A percentile compares a stretch with the other conserved stretches of the same genome.
Conservation (phyloP, 345 rosid genomes). For the Gossypium ekmanianum region DNA sequence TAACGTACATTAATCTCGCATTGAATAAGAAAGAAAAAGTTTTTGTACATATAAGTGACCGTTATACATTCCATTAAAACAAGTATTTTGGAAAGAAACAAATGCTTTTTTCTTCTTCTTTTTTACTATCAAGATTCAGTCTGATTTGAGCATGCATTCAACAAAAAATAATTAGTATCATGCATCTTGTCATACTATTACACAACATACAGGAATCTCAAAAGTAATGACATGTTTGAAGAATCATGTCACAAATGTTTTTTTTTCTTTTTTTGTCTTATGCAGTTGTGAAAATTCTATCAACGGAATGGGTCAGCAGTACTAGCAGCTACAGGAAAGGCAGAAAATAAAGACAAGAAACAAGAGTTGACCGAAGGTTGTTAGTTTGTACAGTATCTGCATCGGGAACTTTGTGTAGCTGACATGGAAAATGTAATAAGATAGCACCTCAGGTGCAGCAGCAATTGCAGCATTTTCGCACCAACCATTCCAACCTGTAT, state of each 20-base stretch:
- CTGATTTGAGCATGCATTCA: not conserved
- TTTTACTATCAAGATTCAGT: not conserved
- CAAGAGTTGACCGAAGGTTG: not conserved
- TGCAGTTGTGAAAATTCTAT: not conserved
- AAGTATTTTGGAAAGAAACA: too few species aligned
- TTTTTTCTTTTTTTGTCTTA: not conserved
- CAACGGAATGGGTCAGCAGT: too few species aligned
- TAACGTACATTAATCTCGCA: too few species aligned
- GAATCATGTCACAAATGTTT: not conserved
- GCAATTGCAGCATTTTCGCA: conserved; percentile 18
- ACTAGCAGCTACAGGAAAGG: not conserved
- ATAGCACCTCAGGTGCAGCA: not conserved
- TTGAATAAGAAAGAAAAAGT: too few species aligned
- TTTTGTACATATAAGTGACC: too few species aligned
- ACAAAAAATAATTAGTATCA: not conserved
- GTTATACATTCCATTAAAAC: too few species aligned
- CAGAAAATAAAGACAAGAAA: not conserved
- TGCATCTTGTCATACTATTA: not conserved
- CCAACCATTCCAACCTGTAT: conserved; percentile 17
- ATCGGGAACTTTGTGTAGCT: not conserved
- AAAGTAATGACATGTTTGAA: not conserved
- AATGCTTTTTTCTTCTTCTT: too few species aligned
- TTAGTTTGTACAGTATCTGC: not conserved
- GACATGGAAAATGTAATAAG: not conserved
- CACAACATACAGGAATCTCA: not conserved